A percentile compares a stretch with the other conserved stretches of the same genome.
Conservation (phyloP, 2,329 filamentous ascomycete species). For the Epichloe gansuensis region DNA sequence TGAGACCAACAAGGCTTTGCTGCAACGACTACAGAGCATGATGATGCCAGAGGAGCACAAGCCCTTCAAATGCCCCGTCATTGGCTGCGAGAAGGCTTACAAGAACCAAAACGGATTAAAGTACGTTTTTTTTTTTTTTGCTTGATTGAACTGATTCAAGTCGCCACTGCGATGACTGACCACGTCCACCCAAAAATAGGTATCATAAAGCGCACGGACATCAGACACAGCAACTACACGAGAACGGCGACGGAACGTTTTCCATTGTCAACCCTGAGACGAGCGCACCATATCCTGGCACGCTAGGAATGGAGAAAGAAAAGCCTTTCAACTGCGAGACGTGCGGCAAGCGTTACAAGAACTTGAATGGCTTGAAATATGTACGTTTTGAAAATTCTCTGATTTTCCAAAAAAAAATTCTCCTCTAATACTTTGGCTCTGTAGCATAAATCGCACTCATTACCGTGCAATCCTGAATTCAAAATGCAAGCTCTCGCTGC, state of each 20-base stretch:
- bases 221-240: constrained; percentile 90
- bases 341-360: constrained; percentile 98
- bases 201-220: constrained; percentile 78
- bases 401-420: neutral
- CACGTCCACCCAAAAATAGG: constrained; percentile 21
- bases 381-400: constrained; percentile 32
- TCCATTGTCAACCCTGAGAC: constrained; percentile 97
- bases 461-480: constrained; percentile 78
- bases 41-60: constrained; percentile 83
- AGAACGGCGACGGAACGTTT: constrained; percentile 93
- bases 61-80: constrained; percentile 93
- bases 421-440: constrained; percentile 18
- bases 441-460: constrained; percentile 68
- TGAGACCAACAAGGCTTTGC: constrained; percentile 51
- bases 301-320: constrained; percentile 98
- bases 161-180: neutral
- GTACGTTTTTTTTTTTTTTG: constrained; percentile 37
- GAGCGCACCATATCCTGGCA: constrained; percentile 85
- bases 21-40: constrained; percentile 47
- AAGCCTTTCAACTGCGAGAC: constrained; percentile 97
- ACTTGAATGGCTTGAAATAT: constrained; percentile 96
- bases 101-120: constrained; percentile 99
- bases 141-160: neutral
- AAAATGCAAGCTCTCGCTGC: constrained; percentile 34
- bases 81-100: constrained; percentile 97